A percentile compares a stretch with the other conserved stretches of the same genome.
Conservation (phyloP, 2,329 filamentous ascomycete genomes). For the Teratosphaeria viscida region DNA sequence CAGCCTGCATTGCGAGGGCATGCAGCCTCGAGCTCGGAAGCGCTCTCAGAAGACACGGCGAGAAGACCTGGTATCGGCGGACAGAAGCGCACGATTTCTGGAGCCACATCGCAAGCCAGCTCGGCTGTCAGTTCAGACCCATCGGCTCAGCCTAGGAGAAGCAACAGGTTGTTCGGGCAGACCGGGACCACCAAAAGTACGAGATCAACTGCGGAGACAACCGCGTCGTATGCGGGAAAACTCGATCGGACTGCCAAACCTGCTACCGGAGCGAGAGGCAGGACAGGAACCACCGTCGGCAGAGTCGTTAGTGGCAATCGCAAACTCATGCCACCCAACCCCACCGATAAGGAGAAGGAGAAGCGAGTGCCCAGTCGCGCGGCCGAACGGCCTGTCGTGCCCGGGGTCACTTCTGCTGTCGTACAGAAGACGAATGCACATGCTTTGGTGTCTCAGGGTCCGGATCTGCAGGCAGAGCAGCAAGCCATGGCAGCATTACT, state of each 20-base stretch:
- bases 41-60: constrained; percentile 21
- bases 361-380: constrained; percentile 50
- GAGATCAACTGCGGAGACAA: constrained; percentile 44
- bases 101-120: constrained; percentile 46
- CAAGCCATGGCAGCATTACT: constrained; percentile 69
- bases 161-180: constrained; percentile 46
- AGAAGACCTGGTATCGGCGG: constrained; percentile 31
- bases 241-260: constrained; percentile 48
- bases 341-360: constrained; percentile 50
- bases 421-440: constrained; percentile 11
- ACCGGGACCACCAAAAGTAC: constrained; percentile 55
- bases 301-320: constrained; percentile 85
- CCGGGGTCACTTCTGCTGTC: constrained; percentile 16
- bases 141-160: constrained; percentile 36
- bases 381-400: constrained; percentile 41
- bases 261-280: constrained; percentile 60
- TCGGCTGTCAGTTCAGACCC: constrained; percentile 24
- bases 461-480: constrained; percentile 36
- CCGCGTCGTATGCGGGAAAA: constrained; percentile 46
- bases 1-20: constrained; percentile 30
- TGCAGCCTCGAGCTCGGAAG: constrained; percentile 30
- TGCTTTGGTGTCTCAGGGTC: background rate
- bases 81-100: constrained; percentile 86
- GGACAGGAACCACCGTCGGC: constrained; percentile 60
- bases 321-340: constrained; percentile 44